Evolutionary conservation across 768 basidiomycete genomes (phyloP), one percentile per base, ranked within the genome.

Genomic region (Leccinum olivaceopallidum): DNA sequence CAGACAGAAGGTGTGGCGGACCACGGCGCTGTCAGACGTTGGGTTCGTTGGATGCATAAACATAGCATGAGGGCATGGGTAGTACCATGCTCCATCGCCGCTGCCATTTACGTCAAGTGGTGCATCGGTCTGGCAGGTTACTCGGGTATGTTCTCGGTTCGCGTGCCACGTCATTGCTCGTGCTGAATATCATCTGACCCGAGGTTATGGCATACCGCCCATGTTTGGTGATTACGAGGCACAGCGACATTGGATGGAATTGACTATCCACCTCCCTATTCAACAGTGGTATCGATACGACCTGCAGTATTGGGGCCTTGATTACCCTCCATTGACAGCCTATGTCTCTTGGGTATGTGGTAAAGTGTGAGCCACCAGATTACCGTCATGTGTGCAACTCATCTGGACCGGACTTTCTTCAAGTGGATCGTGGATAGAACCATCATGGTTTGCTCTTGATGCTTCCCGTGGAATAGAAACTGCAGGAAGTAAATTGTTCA

Each of bases 221-320:
- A 88, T 94, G 86, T 92, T 82, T 64, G 94, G 94, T 4, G 94
- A 96, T 75, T 96, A 92, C 66, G 94, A 96, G 72, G 94, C 94
- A 0, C 94, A 95, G 69, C 79, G 94, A 56, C 94, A 95, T 74
- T 96, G 94, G 94, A 92, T 96, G 91, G 94, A 95, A 67, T 71
- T 96, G 42, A 93, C 92, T 3, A 73, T 87, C 26, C 89, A 95
- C 69, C 77, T 94, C 1, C 91, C 94, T 0, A 67, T 85, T 20
- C 76, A 76, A 14, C 76, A 88, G 62, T 98, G 95, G 95, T 98
- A 98, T 73, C 86, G 77, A 2, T 92, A 94, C 72, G 92, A 96
- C 68, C 79, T 92, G 32, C 84, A 84, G 37, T 96, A 96, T 69
- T 98, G 95, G 95, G 93, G 93, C 0, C 80, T 98, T 55, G 95